Percentiles rank a stretch among this genome's conserved stretches.
These are phyloP conservation scores for Sporothrix schenckii DNA, from an alignment of 2,329 filamentous ascomycete genomes.

Conservation along the genomic window DNA sequence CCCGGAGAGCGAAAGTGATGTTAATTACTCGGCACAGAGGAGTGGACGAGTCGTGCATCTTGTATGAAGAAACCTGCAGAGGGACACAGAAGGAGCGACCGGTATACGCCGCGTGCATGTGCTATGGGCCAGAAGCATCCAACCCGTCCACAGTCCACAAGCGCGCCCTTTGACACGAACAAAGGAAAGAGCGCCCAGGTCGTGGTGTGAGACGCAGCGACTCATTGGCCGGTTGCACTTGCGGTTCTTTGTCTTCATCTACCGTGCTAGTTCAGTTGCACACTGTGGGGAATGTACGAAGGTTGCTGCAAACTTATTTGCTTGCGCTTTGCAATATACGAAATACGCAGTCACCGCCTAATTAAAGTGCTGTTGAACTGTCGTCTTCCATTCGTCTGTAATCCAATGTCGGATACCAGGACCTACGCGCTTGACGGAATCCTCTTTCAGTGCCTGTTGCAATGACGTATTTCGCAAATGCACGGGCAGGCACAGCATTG, in stretches of 20 bases:
- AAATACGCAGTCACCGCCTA: slow-evolving; percentile 6
- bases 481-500: too few relatives aligned
- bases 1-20: neutral
- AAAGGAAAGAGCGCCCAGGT: slow-evolving; percentile 20
- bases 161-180: slow-evolving; percentile 25
- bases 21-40: too few relatives aligned
- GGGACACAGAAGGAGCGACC: neutral
- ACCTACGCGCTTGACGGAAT: neutral
- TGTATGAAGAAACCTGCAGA: neutral
- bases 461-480: slow-evolving; percentile 16
- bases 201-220: slow-evolving; percentile 18
- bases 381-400: too few relatives aligned
- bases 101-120: slow-evolving; percentile 10
- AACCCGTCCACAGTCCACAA: too few relatives aligned
- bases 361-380: too few relatives aligned
- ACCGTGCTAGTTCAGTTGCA: slow-evolving; percentile 10
- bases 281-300: slow-evolving; percentile 1
- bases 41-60: slow-evolving; percentile 6
- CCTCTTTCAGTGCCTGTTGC: neutral
- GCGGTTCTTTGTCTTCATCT: neutral
- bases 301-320: neutral
- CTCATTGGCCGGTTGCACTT: slow-evolving; percentile 5
- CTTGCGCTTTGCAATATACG: neutral
- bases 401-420: neutral
- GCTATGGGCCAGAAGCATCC: neutral